A percentile compares a stretch with the other conserved stretches of the same genome.
Evolutionary conservation across 768 basidiomycete species (phyloP).

Genomic region (Trametes cubensis): DNA sequence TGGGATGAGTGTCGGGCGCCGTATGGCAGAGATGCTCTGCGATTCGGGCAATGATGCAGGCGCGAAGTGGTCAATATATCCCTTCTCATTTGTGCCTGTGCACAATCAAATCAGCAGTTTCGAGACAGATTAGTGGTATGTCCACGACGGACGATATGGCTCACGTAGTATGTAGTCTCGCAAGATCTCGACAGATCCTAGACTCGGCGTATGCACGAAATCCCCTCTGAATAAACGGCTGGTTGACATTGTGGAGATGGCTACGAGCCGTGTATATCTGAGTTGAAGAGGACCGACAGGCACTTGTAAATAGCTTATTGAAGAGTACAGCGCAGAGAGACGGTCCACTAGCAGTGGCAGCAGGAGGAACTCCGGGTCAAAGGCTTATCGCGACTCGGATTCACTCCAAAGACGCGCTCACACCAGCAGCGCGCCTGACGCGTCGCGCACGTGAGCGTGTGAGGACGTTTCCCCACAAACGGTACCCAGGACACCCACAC

Average conservation of each 20-base stretch:
- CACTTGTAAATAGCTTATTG: no score
- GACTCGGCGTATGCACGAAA: conserved; percentile 57
- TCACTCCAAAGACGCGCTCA: background rate
- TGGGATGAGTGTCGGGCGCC: conserved; percentile 40
- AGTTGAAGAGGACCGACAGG: no score
- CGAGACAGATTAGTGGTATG: no score
- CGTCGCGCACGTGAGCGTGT: conserved; percentile 22
- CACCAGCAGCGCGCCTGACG: conserved; percentile 2
- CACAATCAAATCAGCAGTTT: background rate
- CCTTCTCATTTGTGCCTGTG: conserved; percentile 40
- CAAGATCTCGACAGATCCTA: conserved; percentile 57
- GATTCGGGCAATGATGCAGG: conserved; percentile 15
- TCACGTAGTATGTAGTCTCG: conserved; percentile 58
- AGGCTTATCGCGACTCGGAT: background rate
- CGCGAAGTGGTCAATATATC: conserved; percentile 57
- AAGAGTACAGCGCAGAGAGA: no score
- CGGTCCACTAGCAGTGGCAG: no score
- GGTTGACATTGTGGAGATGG: background rate
- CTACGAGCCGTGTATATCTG: background rate
- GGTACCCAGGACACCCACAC: background rate
- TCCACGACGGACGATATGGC: background rate
- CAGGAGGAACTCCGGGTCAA: no score
- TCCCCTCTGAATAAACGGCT: conserved; percentile 47
- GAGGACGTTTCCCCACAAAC: conserved; percentile 6
- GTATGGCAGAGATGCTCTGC: conserved; percentile 32